phyloP scores from a whole-genome alignment of 768 basidiomycete genomes.

The Pisolithus sp. region DNA sequence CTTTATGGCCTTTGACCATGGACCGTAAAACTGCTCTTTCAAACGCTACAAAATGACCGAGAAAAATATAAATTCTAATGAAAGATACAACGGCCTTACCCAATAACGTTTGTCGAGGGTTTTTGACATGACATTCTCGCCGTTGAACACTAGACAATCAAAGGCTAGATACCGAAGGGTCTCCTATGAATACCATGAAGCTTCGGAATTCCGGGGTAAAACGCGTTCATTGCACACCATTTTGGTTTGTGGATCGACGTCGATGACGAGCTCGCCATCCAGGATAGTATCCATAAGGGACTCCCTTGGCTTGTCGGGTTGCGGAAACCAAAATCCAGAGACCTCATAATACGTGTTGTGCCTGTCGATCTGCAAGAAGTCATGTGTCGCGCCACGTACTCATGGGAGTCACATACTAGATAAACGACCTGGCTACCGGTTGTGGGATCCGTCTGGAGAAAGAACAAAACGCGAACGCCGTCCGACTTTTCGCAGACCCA shows the following conservation, averaged over 20 bases:
- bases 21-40: conserved; percentile 74
- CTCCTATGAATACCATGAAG: conserved; percentile 44
- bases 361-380: conserved; percentile 73
- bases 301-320: conserved; percentile 62
- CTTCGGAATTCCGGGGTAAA: neutral
- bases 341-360: conserved; percentile 81
- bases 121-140: conserved; percentile 80
- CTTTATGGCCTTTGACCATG: conserved; percentile 62
- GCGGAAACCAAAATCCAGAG: conserved; percentile 81
- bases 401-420: conserved; percentile 48
- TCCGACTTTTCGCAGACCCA: conserved; percentile 99
- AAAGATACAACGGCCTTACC: conserved; percentile 39
- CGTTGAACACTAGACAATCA: conserved; percentile 85
- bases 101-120: conserved; percentile 85
- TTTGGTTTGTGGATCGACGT: conserved; percentile 72
- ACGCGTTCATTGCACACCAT: conserved; percentile 40
- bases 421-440: conserved; percentile 56
- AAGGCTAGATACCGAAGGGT: conserved; percentile 81
- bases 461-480: conserved; percentile 83
- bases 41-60: conserved; percentile 37
- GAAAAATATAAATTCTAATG: neutral
- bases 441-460: conserved; percentile 57
- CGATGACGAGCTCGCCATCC: conserved; percentile 92
- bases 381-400: conserved; percentile 1
- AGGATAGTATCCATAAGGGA: conserved; percentile 77